Evolutionary conservation across 176 grass and related monocot genomes (phyloP).

Genomic region (Lolium perenne): DNA sequence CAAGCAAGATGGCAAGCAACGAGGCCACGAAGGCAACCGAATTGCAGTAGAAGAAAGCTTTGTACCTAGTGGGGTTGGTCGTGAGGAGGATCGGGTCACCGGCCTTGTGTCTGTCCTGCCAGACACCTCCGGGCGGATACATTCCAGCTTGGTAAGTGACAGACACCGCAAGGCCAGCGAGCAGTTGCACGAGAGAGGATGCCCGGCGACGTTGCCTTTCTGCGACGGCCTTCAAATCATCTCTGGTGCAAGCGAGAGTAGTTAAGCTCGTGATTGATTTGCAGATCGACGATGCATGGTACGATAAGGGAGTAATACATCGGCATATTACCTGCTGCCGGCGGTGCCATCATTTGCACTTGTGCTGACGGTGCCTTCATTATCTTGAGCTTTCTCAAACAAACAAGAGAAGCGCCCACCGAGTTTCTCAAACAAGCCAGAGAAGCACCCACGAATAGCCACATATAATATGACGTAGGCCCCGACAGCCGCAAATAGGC

Average conservation of each 20-base stretch:
- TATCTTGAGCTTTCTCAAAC: too few relatives aligned
- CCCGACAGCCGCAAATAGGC: not conserved
- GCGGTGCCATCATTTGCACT: too few relatives aligned
- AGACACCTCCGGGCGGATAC: constrained; percentile 44
- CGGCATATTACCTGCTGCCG: too few relatives aligned
- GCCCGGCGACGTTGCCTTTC: not conserved
- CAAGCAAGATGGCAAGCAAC: constrained; percentile 40
- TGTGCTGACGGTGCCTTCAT: too few relatives aligned
- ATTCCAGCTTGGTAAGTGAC: constrained; percentile 55
- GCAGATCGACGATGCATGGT: too few relatives aligned
- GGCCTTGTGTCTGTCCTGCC: constrained; percentile 30
- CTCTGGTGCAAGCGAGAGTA: too few relatives aligned
- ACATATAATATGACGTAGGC: not conserved
- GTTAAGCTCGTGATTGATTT: too few relatives aligned
- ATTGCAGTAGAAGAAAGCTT: constrained; percentile 52
- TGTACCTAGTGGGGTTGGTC: not conserved
- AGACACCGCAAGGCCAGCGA: constrained; percentile 35
- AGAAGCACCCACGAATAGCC: not conserved
- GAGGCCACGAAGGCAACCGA: constrained; percentile 48
- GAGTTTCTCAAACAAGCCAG: too few relatives aligned
- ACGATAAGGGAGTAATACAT: too few relatives aligned
- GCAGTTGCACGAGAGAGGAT: constrained; percentile 10
- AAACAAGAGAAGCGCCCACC: too few relatives aligned
- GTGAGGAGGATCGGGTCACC: constrained; percentile 29
- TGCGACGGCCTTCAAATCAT: too few relatives aligned